Conservation (phyloP, 225 moss, liverwort and hornwort species). For the Straminergon stramineum region DNA sequence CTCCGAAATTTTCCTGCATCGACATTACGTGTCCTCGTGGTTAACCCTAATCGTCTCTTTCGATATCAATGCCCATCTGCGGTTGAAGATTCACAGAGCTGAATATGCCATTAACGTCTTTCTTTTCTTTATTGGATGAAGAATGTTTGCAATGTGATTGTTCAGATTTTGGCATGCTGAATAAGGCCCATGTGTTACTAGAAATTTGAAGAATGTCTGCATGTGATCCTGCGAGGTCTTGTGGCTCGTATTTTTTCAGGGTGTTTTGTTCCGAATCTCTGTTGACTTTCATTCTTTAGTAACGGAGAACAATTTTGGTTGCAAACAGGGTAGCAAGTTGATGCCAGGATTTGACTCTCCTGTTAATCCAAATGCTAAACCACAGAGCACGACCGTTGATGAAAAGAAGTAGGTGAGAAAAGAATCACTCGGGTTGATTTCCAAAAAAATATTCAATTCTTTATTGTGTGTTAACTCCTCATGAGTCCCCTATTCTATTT, state of each 20-base stretch:
- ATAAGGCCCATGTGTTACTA: background rate
- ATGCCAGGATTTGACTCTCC: conserved; percentile 51
- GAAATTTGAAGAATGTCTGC: background rate
- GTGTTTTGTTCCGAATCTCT: background rate
- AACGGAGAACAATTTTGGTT: background rate
- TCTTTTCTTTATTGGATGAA: background rate
- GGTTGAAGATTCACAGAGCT: background rate
- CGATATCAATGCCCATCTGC: background rate
- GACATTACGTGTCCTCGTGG: background rate
- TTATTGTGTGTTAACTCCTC: background rate
- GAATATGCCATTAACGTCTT: background rate
- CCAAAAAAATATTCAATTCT: background rate
- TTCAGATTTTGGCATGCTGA: background rate
- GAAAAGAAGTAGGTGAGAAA: conserved; percentile 1
- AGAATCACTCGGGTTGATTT: background rate
- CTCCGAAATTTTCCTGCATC: background rate
- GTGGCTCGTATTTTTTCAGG: background rate
- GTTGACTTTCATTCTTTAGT: background rate
- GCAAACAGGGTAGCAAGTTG: conserved; percentile 40
- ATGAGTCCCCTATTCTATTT: background rate
- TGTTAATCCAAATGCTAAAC: conserved; percentile 25
- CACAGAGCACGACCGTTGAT: conserved; percentile 19
- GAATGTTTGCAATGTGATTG: background rate
- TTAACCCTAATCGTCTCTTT: background rate
- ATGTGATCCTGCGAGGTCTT: background rate